Base-by-base conservation (phyloP, 2,329 filamentous ascomycete species). In the Trichoderma hamatum region DNA sequence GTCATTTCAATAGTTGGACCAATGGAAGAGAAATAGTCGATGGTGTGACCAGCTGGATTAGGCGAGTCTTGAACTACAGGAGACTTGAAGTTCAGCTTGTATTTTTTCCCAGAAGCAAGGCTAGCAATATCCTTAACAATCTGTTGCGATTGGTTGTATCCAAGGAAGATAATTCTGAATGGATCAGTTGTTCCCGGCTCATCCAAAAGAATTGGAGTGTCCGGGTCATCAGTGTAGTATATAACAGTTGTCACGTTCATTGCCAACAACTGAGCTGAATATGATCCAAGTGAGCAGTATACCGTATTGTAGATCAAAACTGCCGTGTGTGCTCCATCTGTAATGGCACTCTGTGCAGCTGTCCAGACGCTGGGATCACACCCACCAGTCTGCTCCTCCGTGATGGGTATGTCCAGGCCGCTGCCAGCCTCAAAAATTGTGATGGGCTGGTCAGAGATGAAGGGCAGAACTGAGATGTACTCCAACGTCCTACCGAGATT, bases 1-100 rank as follows among this genome's bases (percentile, higher is more conserved):
- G 84, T 82, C 71, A 87, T 80, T 72, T 90, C 86, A 75, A 82
- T 89, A 2, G 84, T 87, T 3, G 88, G 88, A 11, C 88, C 88
- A 87, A 90, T 84, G 36, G 59, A 62, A 5, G 59, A 62, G 59
- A 46, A 62, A 21, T 46, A 62, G 59, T 62, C 59, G 10, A 62
- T 49, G n/a, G 59, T 49, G 6, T 49, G 36, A 5, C 59, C 59
- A 32, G 59, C 59, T 39, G 59, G 59, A 19, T 28, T 62, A 10
- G 24, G 24, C 28, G 34, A 46, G 14, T 49, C 43, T 19, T 49
- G 36, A 10, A 62, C 39, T 10, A 16, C 16, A 13, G 36, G n/a
- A n/a, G 39, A 62, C 16, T 62, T 62, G 7, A 62, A 62, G 5
- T 4, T 5, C 3, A 62, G 11, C 5, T 39, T 56, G 28, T 56